phyloP scores from a whole-genome alignment of 2,329 filamentous ascomycete genomes.

The Penicillium sp. region DNA sequence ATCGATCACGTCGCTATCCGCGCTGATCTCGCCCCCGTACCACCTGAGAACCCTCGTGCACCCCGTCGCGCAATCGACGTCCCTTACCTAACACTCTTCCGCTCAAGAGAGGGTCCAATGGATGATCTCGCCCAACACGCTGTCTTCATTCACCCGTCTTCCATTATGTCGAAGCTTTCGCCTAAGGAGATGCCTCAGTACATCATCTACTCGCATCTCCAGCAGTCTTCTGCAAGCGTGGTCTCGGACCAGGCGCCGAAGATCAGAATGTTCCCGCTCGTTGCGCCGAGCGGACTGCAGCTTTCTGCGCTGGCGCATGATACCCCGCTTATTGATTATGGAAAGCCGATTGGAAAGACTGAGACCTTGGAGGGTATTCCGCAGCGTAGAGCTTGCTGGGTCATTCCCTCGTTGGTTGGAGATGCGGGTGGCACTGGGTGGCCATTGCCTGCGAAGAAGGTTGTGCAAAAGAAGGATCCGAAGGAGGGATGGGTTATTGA shows the following conservation, averaged over 20 bases:
- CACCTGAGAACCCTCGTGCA: conserved; percentile 66
- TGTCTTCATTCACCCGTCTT: conserved; percentile 86
- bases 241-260: conserved; percentile 63
- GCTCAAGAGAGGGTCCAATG: conserved; percentile 54
- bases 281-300: conserved; percentile 73
- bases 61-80: conserved; percentile 88
- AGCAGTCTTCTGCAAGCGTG: conserved; percentile 61
- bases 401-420: conserved; percentile 76
- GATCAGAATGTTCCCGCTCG: conserved; percentile 85
- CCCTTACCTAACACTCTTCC: conserved; percentile 82
- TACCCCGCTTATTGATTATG: conserved; percentile 79
- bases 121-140: conserved; percentile 59
- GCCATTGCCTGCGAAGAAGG: conserved; percentile 82
- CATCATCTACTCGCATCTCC: conserved; percentile 83
- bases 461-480: conserved; percentile 73
- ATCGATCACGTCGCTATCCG: conserved; percentile 93
- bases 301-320: conserved; percentile 78
- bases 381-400: conserved; percentile 73
- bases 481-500: conserved; percentile 76
- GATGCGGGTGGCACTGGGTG: conserved; percentile 70
- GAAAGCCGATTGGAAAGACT: conserved; percentile 88
- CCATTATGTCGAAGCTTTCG: conserved; percentile 70
- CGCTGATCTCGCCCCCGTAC: conserved; percentile 76
- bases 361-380: conserved; percentile 49
- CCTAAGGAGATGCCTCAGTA: conserved; percentile 79